Base-by-base conservation (phyloP, 306 rosid species). In the Senna tora region DNA sequence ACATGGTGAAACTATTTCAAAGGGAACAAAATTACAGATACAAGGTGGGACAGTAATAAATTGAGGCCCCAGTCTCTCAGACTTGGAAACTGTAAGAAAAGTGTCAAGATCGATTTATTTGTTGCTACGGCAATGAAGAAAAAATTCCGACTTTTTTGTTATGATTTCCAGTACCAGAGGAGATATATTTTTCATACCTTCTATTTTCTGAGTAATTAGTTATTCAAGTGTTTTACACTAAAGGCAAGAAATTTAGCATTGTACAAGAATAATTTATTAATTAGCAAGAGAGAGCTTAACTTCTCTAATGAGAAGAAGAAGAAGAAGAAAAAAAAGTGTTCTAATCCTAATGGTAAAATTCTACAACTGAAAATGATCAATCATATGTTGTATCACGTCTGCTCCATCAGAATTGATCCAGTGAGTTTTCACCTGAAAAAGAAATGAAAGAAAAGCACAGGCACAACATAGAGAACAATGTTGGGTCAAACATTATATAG, bases 351-450 rank as follows among this genome's bases (percentile, higher is more conserved):
- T 34, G 36, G 67, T 43, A 45, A 72, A 61, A 17, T 21, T 59
- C 55, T 80, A 84, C 51, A 89, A 28, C 47, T 63, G 78, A 77
- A 90, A 92, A 65, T 79, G 83, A 75, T 92, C 95, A 36, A 92
- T 75, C 90, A 86, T 88, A 71, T 90, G 98, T 56, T 85, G 87
- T 73, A 92, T 67, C 80, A 92, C 95, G 22, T 89, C 88, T 49
- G 77, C 88, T 67, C 98, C 98, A 9, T 82, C 91, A 2, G 88
- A 88, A 76, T 86, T 77, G 30, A 83, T 67, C 46, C 83, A 65
- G 55, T 72, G 79, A 19, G 25, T 78, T 51, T 74, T 86, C 62
- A 92, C 96, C 98, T 92, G 90, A 50, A 74, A 49, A 61, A 58
- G 61, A 41, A 65, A 30, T 22, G 42, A 43, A 71, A 34, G 41